phyloP scores from a whole-genome alignment of 2,329 filamentous ascomycete species.

The Fusarium odoratissimum region DNA sequence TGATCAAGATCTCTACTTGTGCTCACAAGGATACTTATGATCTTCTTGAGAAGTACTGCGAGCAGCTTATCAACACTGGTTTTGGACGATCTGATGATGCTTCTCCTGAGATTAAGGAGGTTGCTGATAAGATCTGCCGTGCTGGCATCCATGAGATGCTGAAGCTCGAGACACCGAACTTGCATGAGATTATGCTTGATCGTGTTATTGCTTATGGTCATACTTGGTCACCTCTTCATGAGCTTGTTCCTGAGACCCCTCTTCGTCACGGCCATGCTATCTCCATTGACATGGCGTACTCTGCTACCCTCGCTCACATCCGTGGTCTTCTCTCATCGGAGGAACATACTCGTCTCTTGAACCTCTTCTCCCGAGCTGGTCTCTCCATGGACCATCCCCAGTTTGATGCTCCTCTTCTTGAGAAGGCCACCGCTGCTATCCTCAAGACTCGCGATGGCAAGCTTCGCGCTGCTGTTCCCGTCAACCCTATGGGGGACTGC shows the following conservation, averaged over 20 bases:
- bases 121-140: conserved; percentile 75
- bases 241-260: conserved; percentile 75
- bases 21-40: conserved; percentile 74
- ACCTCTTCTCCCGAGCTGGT: conserved; percentile 75
- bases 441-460: conserved; percentile 77
- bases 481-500: conserved; percentile 72
- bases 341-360: conserved; percentile 72
- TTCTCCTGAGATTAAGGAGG: conserved; percentile 65
- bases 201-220: conserved; percentile 80
- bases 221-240: conserved; percentile 80
- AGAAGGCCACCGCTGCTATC: conserved; percentile 74
- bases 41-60: conserved; percentile 75
- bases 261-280: conserved; percentile 80
- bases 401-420: conserved; percentile 74
- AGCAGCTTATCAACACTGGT: conserved; percentile 71
- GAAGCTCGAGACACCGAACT: conserved; percentile 77
- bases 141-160: conserved; percentile 79
- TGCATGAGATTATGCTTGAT: conserved; percentile 79
- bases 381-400: conserved; percentile 77
- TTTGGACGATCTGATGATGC: conserved; percentile 72
- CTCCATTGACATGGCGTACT: conserved; percentile 81
- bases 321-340: conserved; percentile 69
- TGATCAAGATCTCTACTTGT: conserved; percentile 81
- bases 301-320: conserved; percentile 73
- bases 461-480: conserved; percentile 74